These are phyloP conservation scores for Bidens hawaiensis DNA, from an alignment of 140 eudicot genomes.

Conservation along the genomic window DNA sequence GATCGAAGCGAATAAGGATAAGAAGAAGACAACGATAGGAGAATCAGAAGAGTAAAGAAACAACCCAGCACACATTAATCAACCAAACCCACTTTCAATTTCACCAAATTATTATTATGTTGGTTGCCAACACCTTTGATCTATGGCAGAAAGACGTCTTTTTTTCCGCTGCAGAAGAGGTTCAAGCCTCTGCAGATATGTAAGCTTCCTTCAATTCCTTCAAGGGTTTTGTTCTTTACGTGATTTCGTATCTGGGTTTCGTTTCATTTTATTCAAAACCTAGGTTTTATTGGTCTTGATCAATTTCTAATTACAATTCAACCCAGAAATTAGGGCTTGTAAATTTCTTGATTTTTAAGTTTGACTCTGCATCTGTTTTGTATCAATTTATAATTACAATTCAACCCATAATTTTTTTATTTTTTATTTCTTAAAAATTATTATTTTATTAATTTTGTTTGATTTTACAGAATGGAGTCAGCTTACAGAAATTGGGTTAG, in stretches of 20 bases:
- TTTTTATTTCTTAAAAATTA: conserved; percentile 11
- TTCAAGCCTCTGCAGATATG: conserved; percentile 88
- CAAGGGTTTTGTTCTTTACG: too few species aligned
- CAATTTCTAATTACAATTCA: too few species aligned
- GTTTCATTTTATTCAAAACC: conserved; percentile 10
- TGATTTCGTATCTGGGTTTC: conserved; percentile 19
- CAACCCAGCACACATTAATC: neutral
- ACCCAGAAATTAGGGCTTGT: conserved; percentile 8
- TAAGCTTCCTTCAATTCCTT: conserved; percentile 26
- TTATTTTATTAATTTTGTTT: neutral
- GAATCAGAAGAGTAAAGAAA: conserved; percentile 15
- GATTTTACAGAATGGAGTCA: conserved; percentile 67
- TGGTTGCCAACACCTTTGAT: conserved; percentile 88
- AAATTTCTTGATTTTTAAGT: neutral
- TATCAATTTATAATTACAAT: too few species aligned
- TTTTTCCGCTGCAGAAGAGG: conserved; percentile 92
- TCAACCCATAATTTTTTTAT: too few species aligned
- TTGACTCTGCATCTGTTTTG: conserved; percentile 6
- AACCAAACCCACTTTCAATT: too few species aligned
- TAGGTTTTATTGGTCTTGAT: neutral
- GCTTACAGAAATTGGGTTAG: conserved; percentile 87
- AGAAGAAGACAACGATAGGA: too few species aligned
- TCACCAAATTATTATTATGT: too few species aligned
- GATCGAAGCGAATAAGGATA: conserved; percentile 34
- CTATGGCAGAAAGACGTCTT: conserved; percentile 89